phyloP scores from a whole-genome alignment of 1,139 yeast genomes.

The Pichia sp. region DNA sequence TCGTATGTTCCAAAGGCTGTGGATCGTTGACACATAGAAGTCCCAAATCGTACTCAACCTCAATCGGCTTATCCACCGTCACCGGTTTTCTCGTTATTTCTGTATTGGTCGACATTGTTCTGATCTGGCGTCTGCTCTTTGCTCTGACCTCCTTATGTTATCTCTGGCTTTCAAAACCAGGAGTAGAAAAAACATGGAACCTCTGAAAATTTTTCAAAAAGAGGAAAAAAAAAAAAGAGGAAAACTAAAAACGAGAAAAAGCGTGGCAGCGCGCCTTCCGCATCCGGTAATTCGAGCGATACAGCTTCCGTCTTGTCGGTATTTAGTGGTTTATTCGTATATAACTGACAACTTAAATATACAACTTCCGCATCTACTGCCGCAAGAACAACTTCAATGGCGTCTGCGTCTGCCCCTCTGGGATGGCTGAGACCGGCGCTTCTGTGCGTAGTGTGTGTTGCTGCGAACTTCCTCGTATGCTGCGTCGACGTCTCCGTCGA shows the following conservation, averaged over 20 bases:
- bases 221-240: neutral
- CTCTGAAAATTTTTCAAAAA: neutral
- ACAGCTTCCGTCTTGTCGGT: neutral
- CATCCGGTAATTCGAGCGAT: neutral
- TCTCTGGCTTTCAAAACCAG: neutral
- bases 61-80: constrained; percentile 83
- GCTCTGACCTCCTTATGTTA: neutral
- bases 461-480: constrained; percentile 8
- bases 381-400: neutral
- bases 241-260: neutral
- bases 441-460: neutral
- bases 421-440: neutral
- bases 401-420: constrained; percentile 2
- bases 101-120: constrained; percentile 7
- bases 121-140: neutral
- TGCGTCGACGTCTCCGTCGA: constrained; percentile 14
- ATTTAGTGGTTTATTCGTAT: neutral
- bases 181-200: neutral
- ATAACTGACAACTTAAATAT: neutral
- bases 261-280: neutral
- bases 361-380: neutral
- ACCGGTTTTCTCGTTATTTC: constrained; percentile 49
- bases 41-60: constrained; percentile 81
- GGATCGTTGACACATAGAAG: constrained; percentile 83
- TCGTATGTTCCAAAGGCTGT: constrained; percentile 66